Conservation (phyloP, 371 early-diverging fungal genomes). For the Syncephalastrum sp. region DNA sequence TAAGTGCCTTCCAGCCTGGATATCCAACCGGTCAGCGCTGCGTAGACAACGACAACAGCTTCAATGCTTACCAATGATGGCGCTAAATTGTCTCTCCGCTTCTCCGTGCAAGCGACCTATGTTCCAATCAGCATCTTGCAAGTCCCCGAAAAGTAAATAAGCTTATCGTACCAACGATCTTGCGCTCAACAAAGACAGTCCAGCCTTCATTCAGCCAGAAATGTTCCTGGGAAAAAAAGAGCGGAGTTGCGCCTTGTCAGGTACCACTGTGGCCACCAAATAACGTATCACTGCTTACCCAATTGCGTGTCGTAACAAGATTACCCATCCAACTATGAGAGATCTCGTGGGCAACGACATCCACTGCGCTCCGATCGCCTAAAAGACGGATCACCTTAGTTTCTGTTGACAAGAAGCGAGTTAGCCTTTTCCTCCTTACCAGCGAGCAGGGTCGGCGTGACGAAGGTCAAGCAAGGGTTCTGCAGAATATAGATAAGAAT, state of each 20-base stretch:
- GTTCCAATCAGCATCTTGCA: not conserved
- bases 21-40: conserved; percentile 1
- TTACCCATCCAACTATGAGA: conserved; percentile 98
- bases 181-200: conserved; percentile 94
- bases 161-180: conserved; percentile 62
- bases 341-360: conserved; percentile 98
- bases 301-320: conserved; percentile 87
- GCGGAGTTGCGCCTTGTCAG: too few species aligned
- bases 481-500: conserved; percentile 18
- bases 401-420: not conserved
- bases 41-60: not conserved
- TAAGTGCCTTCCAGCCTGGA: conserved; percentile 67
- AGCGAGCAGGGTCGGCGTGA: conserved; percentile 86
- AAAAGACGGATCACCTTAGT: not conserved
- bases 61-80: conserved; percentile 69
- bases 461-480: conserved; percentile 93
- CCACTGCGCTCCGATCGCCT: conserved; percentile 88
- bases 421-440: conserved; percentile 42
- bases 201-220: conserved; percentile 96
- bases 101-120: conserved; percentile 76
- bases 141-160: not conserved
- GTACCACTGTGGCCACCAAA: not conserved
- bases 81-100: conserved; percentile 78
- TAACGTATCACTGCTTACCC: conserved; percentile 54
- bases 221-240: conserved; percentile 43